phyloP scores from a whole-genome alignment of 176 grass and related monocot genomes.

The Rhynchospora tenuis region DNA sequence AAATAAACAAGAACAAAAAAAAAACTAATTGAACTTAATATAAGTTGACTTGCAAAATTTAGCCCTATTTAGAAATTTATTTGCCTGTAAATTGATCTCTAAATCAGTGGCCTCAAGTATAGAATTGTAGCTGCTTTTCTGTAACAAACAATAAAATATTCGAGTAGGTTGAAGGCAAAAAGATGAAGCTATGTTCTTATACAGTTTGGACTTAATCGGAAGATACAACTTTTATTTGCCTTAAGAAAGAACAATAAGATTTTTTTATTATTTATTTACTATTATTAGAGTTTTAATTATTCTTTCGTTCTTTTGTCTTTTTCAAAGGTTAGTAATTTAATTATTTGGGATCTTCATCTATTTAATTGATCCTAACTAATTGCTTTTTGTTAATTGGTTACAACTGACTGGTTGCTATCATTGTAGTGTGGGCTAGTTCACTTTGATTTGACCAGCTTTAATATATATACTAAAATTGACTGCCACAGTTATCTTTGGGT shows the following conservation, averaged over 20 bases:
- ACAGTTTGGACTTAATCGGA: not conserved
- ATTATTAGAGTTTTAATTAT: not conserved
- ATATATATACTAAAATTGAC: not conserved
- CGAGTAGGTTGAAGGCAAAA: not conserved
- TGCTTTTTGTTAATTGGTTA: not conserved
- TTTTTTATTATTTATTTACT: not conserved
- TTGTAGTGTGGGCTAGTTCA: not conserved
- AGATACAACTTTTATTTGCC: not conserved
- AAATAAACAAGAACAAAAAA: not conserved
- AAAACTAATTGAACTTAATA: not conserved
- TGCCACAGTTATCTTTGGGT: not conserved
- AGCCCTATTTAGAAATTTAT: not conserved
- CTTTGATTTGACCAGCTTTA: not conserved
- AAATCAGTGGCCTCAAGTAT: not conserved
- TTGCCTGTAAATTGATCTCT: not conserved
- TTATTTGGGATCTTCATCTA: not conserved
- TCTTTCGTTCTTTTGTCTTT: not conserved
- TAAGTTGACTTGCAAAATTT: not conserved
- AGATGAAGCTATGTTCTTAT: not conserved
- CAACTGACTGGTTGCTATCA: not conserved
- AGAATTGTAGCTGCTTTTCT: not conserved
- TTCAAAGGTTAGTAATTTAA: not conserved
- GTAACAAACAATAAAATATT: conserved; percentile 7
- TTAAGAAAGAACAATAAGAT: no score
- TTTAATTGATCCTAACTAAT: not conserved